Evolutionary conservation across 257 asterid species (phyloP), one percentile per base, ranked within the genome.

Genomic region (Salvia splendens): DNA sequence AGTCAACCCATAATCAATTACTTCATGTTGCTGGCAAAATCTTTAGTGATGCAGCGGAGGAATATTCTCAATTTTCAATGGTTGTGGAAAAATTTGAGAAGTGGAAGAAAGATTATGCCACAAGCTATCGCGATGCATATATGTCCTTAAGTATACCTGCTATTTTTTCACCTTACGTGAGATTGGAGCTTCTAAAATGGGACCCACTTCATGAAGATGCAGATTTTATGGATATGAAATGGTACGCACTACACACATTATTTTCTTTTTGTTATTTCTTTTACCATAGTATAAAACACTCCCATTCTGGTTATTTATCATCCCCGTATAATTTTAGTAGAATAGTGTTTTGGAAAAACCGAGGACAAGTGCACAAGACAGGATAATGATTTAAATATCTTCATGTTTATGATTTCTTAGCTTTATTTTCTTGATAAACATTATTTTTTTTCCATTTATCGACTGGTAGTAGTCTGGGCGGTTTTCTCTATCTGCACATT

Each of bases 131-230:
- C 45, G 99, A 94, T 61, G 95, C 99, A n/a, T 91, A 94, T 73
- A 88, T 94, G 96, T 80, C 97, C 20, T 69, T 84, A 33, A 86
- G 95, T 77, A 66, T 82, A 67, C 96, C 97, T 8, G 79, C 92
- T 52, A 78, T 94, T 46, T 87, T 94, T 81, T 91, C 99, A n/a
- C 99, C 99, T 50, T 94, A 84, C 61, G 91, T 91, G 59, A 86
- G 96, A 66, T 72, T 91, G 71, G 97, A 94, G 85, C 99, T 94
- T 81, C 84, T 94, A 70, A 89, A 88, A 85, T 94, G 99, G 99
- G 95, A 94, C 64, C 99, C 99, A 10, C 95, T 94, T 61, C 97
- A 84, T 68, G 85, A 87, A 65, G 91, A 87, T 74, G 78, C 86
- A 65, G 99, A 94, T 76, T 94, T 91, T 75, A 80, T 77, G 20